Base-by-base conservation (phyloP, 2,329 filamentous ascomycete species). In the Fusarium cicatricum region DNA sequence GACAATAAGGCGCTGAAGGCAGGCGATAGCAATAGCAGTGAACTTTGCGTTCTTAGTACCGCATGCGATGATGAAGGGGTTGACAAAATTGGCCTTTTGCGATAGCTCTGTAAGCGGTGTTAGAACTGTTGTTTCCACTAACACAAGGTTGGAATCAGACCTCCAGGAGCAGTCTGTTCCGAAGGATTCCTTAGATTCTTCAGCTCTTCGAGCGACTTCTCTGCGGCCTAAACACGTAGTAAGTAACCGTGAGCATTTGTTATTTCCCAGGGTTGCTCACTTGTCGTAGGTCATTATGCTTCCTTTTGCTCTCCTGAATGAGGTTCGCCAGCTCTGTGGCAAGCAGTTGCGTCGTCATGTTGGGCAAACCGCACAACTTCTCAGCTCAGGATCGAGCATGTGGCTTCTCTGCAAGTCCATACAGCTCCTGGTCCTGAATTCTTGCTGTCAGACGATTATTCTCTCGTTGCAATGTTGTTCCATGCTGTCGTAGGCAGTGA, bases 251-350 rank as follows among this genome's bases (percentile, higher is more conserved):
- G 5, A 9, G 34, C 5, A 31, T 4, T 11, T 2, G 2, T 17
- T 4, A 32, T 5, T 36, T 19, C 16, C 7, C 9, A 37, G 34
- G 34, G 31, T 17, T 52, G 75, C 83, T 69, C 77, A 89, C 90
- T 83, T 90, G 90, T 79, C 90, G 87, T 47, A 99, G 82, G 70
- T 98, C 95, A 66, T 90, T 86, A 75, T 97, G 90, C 77, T 96
- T 98, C 70, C 94, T 86, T 78, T 96, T 98, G 73, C 93, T 95
- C 80, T 99, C 95, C 76, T 96, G 91, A 69, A 97, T 89, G 74
- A 97, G 86, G 78, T 91, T 96, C 71, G 89, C 86, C 74, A 97
- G 85, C 84, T 97, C 93, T 54, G 90, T 88, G 71, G 89, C 87
- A 70, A 97, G 84, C 71, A 97, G 88, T 84, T 96, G 91, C 70